A percentile compares a stretch with the other conserved stretches of the same genome.
These are phyloP conservation scores for Botryotinia calthae DNA, from an alignment of 2,329 filamentous ascomycete species.

Conservation along the genomic window DNA sequence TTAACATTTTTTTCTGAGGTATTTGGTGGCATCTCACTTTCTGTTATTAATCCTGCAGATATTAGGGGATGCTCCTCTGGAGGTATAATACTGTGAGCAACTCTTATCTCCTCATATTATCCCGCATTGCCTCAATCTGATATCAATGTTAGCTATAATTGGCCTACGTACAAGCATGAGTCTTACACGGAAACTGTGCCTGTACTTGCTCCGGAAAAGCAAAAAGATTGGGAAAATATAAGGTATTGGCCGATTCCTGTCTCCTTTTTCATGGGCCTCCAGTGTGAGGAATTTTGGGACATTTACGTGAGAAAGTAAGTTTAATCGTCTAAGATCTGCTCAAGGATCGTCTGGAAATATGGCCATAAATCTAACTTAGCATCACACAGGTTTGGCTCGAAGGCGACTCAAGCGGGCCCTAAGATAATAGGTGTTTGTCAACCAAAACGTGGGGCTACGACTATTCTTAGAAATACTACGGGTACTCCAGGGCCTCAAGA, in stretches of 20 bases:
- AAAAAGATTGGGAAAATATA: not conserved
- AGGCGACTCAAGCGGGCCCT: not conserved
- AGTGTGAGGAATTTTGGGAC: conserved; percentile 5
- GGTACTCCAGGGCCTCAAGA: not conserved
- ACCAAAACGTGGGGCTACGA: not conserved
- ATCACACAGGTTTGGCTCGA: not conserved
- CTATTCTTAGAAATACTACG: not conserved
- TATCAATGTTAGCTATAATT: not conserved
- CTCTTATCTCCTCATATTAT: not conserved
- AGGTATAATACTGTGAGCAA: not conserved
- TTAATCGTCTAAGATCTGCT: not conserved
- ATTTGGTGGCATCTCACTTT: not conserved
- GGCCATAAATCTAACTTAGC: not conserved
- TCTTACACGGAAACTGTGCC: not conserved
- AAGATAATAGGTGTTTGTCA: not conserved
- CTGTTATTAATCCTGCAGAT: not conserved
- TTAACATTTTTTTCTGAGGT: not conserved
- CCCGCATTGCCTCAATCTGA: not conserved
- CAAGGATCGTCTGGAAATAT: not conserved
- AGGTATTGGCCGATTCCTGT: not conserved
- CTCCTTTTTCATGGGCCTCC: conserved; percentile 1
- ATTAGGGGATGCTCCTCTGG: not conserved
- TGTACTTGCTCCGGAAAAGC: not conserved
- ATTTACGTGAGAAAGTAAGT: conserved; percentile 7
- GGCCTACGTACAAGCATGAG: not conserved